Conservation (phyloP, 352 stramenopile species). For the Pythium inflatum region DNA sequence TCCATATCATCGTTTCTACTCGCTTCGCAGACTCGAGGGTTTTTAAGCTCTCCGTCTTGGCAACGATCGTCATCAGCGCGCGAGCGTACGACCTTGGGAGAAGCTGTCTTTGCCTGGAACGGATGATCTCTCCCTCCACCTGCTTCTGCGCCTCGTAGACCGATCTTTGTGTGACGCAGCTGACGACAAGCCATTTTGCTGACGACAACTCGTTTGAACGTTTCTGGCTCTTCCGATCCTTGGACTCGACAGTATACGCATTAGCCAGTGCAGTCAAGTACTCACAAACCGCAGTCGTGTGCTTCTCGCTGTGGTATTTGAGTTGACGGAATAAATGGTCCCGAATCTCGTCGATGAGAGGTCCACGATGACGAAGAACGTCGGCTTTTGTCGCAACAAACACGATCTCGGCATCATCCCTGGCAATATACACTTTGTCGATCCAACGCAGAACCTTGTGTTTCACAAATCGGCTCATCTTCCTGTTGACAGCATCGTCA, state of each 20-base stretch:
- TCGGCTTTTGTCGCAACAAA: conserved; percentile 16
- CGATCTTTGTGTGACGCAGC: no score
- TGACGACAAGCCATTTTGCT: no score
- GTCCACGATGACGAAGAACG: no score
- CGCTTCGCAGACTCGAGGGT: no score
- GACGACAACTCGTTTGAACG: no score
- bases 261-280: no score
- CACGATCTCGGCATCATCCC: background rate
- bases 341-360: background rate
- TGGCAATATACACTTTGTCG: background rate
- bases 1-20: no score
- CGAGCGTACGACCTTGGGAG: conserved; percentile 4
- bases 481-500: background rate
- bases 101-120: background rate
- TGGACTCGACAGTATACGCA: no score
- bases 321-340: background rate
- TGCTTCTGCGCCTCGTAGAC: background rate
- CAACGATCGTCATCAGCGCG: no score
- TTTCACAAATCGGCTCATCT: conserved; percentile 11
- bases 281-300: background rate
- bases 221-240: no score
- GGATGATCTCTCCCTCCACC: background rate
- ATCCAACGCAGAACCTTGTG: conserved; percentile 8
- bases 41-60: no score
- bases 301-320: background rate